Base-by-base conservation (phyloP, 495 filamentous ascomycete species). In the Penicillium goetzii region DNA sequence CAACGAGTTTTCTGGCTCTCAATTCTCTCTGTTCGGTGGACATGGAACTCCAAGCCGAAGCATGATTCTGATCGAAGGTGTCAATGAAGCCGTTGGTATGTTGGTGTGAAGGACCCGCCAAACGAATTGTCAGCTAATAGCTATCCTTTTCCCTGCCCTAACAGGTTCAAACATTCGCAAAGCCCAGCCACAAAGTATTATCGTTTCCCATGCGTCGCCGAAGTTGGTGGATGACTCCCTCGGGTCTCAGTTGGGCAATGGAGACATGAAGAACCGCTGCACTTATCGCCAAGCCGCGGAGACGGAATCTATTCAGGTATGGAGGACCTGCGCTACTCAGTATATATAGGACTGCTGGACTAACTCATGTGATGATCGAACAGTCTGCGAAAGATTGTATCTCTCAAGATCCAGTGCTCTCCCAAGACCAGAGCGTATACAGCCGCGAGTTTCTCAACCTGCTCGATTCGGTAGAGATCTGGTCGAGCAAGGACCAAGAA, bases 21-120 rank as follows among this genome's bases (percentile, higher is more conserved):
- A 73, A 52, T 61, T 54, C 45, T 63, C 67, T 9, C 69, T 87
- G 4, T 85, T 88, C 66, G 72, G 72, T 34, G 59, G 61, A 15
- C 32, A 62, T 23, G 58, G 58, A n/a, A 53, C 62, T 21, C 17
- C 57, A 12, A 58, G 68, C 28, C 77, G 73, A 54, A 70, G 75
- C 26, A 58, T 87, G 23, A 60, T 87, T 19, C 55, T 85, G 47
- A 19, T 86, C 6, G 84, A 88, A 15, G 81, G 80, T 21, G 59
- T 85, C 11, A 72, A 73, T 45, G 47, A 76, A 43, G 66, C 75
- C 60, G 54, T 74, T 63, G 77, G 84, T 85, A 72, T 28, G 73
- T 67, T 15, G 53, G 21, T 4, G 6, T 12, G 2, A n/a, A 30
- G 7, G 11, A 55, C 28, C 17, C 55, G 23, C 15, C 11, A 10